A percentile compares a stretch with the other conserved stretches of the same genome.
These are phyloP conservation scores for Setomelanomma holmii DNA, from an alignment of 2,329 filamentous ascomycete species.

Conservation along the genomic window DNA sequence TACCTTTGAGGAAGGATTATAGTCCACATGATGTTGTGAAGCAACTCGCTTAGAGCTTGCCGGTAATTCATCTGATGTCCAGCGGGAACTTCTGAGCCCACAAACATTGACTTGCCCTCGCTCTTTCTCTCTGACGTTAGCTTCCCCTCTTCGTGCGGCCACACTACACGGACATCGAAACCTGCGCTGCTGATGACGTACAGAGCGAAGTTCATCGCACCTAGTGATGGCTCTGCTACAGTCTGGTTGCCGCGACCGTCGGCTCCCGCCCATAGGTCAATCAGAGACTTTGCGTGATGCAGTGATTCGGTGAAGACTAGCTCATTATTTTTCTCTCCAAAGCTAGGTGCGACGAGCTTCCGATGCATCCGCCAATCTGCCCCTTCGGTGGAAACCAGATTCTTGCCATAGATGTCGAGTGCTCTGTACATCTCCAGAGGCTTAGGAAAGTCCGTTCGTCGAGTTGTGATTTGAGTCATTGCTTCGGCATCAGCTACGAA, in stretches of 20 bases:
- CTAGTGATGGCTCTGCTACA: slow-evolving; percentile 64
- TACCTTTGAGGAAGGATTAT: slow-evolving; percentile 67
- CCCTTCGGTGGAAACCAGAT: slow-evolving; percentile 75
- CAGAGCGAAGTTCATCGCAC: slow-evolving; percentile 70
- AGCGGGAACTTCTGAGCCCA: slow-evolving; percentile 39
- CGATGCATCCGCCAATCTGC: slow-evolving; percentile 74
- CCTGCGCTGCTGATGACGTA: slow-evolving; percentile 73
- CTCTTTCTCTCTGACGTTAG: slow-evolving; percentile 31
- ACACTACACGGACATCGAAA: slow-evolving; percentile 66
- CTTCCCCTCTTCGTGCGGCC: slow-evolving; percentile 65
- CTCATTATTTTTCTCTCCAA: slow-evolving; percentile 77
- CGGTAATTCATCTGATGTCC: slow-evolving; percentile 67
- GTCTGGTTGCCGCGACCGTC: slow-evolving; percentile 47
- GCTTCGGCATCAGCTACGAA: slow-evolving; percentile 69
- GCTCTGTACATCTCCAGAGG: slow-evolving; percentile 65
- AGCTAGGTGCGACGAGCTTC: slow-evolving; percentile 73
- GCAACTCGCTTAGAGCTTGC: slow-evolving; percentile 65
- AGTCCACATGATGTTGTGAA: slow-evolving; percentile 70
- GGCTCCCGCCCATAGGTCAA: slow-evolving; percentile 39
- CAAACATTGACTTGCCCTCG: slow-evolving; percentile 37
- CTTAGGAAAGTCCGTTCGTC: slow-evolving; percentile 76
- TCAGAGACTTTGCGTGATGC: slow-evolving; percentile 61
- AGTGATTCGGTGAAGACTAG: slow-evolving; percentile 70
- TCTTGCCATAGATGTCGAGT: slow-evolving; percentile 72
- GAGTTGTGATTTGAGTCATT: slow-evolving; percentile 69